Conservation (phyloP, 225 moss, liverwort and hornwort genomes). For the Physcomitrellopsis africana region DNA sequence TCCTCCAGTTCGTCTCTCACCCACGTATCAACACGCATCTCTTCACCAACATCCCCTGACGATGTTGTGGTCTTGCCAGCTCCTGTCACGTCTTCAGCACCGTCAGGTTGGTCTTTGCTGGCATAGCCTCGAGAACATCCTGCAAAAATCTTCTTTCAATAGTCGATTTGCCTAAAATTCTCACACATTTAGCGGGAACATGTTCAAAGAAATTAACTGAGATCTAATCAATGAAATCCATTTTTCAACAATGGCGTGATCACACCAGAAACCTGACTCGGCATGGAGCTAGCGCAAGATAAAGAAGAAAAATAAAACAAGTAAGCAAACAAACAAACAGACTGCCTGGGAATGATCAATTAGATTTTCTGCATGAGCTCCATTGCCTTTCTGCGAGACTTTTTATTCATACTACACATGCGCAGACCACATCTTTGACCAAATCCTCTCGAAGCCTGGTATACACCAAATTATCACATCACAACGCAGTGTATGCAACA, state of each 20-base stretch:
- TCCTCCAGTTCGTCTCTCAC: conserved; percentile 55
- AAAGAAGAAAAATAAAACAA: not conserved
- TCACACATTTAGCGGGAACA: not conserved
- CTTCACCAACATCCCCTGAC: conserved; percentile 38
- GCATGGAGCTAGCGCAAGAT: too few species aligned
- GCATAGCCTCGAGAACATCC: conserved; percentile 41
- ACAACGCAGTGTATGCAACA: not conserved
- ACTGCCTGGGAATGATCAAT: not conserved
- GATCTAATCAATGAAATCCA: not conserved
- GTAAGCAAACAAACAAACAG: not conserved
- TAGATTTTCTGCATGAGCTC: not conserved
- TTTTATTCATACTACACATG: not conserved
- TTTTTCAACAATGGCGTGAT: not conserved
- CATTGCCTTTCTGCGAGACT: not conserved
- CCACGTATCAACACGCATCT: conserved; percentile 39
- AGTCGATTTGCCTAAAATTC: not conserved
- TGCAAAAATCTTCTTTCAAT: conserved; percentile 13
- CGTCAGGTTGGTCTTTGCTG: conserved; percentile 7
- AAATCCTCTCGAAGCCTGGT: too few species aligned
- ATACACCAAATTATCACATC: too few species aligned
- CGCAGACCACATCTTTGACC: not conserved
- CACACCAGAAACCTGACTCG: not conserved
- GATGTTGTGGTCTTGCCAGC: conserved; percentile 23
- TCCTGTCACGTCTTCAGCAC: conserved; percentile 24
- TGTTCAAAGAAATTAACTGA: not conserved